These are phyloP conservation scores for Daldinia sp. DNA, from an alignment of 2,329 filamentous ascomycete species.

Conservation along the genomic window DNA sequence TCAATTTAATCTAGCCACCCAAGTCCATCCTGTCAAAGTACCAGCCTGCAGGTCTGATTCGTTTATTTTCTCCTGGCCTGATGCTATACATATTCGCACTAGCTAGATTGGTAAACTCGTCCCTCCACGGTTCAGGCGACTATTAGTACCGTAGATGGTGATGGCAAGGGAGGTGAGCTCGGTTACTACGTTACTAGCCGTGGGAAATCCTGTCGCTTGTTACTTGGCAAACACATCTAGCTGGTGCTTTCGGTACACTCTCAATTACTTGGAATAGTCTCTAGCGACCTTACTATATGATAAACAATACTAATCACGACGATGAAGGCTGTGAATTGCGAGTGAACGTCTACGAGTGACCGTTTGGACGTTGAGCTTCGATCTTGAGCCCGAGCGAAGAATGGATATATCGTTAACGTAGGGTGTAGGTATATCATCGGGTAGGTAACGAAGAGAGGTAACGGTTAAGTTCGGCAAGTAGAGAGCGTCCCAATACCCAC, in stretches of 20 bases:
- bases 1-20: constrained; percentile 14
- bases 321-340: neutral
- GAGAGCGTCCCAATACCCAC: constrained; percentile 1
- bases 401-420: neutral
- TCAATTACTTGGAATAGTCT: neutral
- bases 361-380: too few relatives aligned
- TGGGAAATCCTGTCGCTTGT: constrained; percentile 13
- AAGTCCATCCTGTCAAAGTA: constrained; percentile 13
- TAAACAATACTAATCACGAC: too few relatives aligned
- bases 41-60: constrained; percentile 15
- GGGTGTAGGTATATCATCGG: neutral
- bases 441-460: neutral
- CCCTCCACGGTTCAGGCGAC: constrained; percentile 8
- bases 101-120: constrained; percentile 11
- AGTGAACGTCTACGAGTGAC: neutral
- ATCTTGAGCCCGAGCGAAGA: too few relatives aligned
- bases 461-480: neutral
- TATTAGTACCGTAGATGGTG: constrained; percentile 8
- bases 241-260: neutral
- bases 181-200: constrained; percentile 26
- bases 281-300: neutral
- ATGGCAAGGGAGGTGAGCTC: neutral
- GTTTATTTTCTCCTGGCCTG: constrained; percentile 16
- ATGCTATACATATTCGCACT: neutral
- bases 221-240: constrained; percentile 1